A percentile compares a stretch with the other conserved stretches of the same genome.
Evolutionary conservation across 371 early-diverging fungal species (phyloP).

Genomic region (Mucor indicus): DNA sequence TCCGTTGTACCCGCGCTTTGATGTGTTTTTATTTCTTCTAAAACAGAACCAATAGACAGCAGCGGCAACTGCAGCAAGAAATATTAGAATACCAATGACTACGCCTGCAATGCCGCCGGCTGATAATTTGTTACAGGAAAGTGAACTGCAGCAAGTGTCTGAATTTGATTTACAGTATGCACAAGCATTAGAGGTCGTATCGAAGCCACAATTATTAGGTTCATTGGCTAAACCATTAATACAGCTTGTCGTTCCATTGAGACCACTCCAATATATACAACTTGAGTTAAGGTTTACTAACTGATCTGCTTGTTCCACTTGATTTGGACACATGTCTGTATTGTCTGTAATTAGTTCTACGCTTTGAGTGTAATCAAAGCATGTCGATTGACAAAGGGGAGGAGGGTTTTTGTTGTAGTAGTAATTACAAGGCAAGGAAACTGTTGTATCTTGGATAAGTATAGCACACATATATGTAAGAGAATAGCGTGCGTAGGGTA

Average conservation of each 20-base stretch:
- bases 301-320: conserved; percentile 2
- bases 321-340: conserved; percentile 24
- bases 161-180: conserved; percentile 26
- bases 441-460: conserved; percentile 30
- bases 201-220: conserved; percentile 39
- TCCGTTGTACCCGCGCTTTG: not conserved
- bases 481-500: conserved; percentile 46
- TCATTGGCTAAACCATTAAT: conserved; percentile 39
- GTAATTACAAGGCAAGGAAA: conserved; percentile 39
- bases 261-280: conserved; percentile 38
- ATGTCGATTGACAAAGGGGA: conserved; percentile 38
- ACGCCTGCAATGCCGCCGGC: conserved; percentile 29
- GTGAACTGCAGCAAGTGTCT: conserved; percentile 32
- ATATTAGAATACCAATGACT: conserved; percentile 16
- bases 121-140: conserved; percentile 14
- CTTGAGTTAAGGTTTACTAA: conserved; percentile 18
- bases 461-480: conserved; percentile 30
- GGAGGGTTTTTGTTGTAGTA: conserved; percentile 23
- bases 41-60: conserved; percentile 4
- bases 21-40: conserved; percentile 2
- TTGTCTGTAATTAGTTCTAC: conserved; percentile 25
- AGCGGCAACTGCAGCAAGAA: conserved; percentile 5
- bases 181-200: conserved; percentile 19
- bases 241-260: conserved; percentile 30
- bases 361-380: conserved; percentile 30